Conservation (phyloP, 805 yeast species). For the Ogataea nitratoaversa region DNA sequence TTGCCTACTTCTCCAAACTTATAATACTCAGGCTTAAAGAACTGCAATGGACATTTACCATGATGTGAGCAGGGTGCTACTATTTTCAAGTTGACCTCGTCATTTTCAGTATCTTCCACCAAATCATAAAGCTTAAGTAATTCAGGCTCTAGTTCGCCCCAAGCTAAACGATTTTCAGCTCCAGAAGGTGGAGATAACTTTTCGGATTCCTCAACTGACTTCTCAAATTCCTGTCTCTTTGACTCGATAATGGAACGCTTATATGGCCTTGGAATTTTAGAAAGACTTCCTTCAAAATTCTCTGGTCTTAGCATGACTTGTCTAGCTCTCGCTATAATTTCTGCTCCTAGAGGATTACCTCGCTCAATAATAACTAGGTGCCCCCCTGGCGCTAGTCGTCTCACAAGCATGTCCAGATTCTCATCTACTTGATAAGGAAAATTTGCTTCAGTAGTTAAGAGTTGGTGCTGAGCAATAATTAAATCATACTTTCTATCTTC, state of each 20-base stretch:
- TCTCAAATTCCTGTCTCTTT: conserved; percentile 8
- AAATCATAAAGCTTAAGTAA: conserved; percentile 22
- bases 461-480: conserved; percentile 77
- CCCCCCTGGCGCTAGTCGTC: conserved; percentile 72
- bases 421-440: conserved; percentile 75
- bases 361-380: conserved; percentile 76
- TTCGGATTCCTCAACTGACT: conserved; percentile 2
- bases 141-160: conserved; percentile 23
- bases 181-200: conserved; percentile 25
- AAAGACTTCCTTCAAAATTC: conserved; percentile 46
- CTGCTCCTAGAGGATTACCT: conserved; percentile 89
- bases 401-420: conserved; percentile 53
- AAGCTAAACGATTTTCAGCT: conserved; percentile 16
- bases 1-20: conserved; percentile 49
- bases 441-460: conserved; percentile 52
- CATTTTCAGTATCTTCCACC: conserved; percentile 11
- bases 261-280: conserved; percentile 70
- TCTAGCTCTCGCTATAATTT: conserved; percentile 82
- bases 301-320: conserved; percentile 89
- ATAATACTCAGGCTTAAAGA: conserved; percentile 66
- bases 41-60: conserved; percentile 78
- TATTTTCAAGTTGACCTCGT: conserved; percentile 50
- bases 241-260: conserved; percentile 41
- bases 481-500: conserved; percentile 61
- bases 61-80: conserved; percentile 93